phyloP scores from a whole-genome alignment of 192 early-diverging fungal species.

The Gigaspora rosea region DNA sequence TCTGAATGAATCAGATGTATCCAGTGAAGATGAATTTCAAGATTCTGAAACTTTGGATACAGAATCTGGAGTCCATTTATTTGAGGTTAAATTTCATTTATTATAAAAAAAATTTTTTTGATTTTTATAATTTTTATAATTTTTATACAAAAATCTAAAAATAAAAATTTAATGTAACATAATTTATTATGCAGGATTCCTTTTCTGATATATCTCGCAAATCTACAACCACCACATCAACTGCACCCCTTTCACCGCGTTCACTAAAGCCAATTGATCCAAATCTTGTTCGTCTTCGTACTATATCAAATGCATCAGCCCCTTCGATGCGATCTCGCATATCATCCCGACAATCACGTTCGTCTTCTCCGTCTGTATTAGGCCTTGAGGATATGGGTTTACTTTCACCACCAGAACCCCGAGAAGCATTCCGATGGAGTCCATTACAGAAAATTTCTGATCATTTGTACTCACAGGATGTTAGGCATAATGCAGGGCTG shows the following conservation, averaged over 20 bases:
- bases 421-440: constrained; percentile 62
- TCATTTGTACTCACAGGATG: constrained; percentile 52
- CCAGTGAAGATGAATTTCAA: constrained; percentile 47
- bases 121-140: too few relatives aligned
- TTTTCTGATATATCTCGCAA: constrained; percentile 28
- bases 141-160: not conserved
- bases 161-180: not conserved
- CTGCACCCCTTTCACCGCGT: constrained; percentile 37
- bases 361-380: constrained; percentile 29
- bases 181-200: constrained; percentile 25
- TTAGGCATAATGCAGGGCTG: constrained; percentile 43
- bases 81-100: constrained; percentile 44
- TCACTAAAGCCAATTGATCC: constrained; percentile 42
- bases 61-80: constrained; percentile 46
- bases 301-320: constrained; percentile 40
- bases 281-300: constrained; percentile 36
- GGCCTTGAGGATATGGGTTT: constrained; percentile 32
- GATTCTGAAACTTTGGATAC: constrained; percentile 50
- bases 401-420: constrained; percentile 45
- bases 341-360: constrained; percentile 41
- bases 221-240: constrained; percentile 23
- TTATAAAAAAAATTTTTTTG: not conserved
- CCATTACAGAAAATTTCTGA: constrained; percentile 58
- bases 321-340: constrained; percentile 40
- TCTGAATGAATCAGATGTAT: constrained; percentile 56